Conservation (phyloP, 306 rosid genomes). For the Clitoria ternatea region DNA sequence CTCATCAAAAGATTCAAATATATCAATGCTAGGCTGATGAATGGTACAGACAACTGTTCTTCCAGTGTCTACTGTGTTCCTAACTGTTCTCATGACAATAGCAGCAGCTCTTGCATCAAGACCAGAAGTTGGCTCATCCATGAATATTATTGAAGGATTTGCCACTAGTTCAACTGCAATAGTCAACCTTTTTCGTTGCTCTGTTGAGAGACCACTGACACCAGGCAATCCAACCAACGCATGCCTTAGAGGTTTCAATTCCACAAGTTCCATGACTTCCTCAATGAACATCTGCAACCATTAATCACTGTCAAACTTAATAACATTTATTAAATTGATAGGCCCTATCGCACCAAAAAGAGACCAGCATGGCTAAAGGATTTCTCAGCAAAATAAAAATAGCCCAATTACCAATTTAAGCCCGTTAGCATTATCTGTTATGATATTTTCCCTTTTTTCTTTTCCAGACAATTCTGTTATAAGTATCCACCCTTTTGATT, state of each 20-base stretch:
- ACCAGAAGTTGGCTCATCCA: slow-evolving; percentile 95
- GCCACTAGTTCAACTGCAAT: slow-evolving; percentile 85
- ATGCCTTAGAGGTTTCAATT: slow-evolving; percentile 58
- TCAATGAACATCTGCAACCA: slow-evolving; percentile 50
- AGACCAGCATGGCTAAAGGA: too few species aligned
- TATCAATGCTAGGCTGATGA: slow-evolving; percentile 89
- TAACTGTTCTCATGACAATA: slow-evolving; percentile 83
- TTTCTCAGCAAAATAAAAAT: too few species aligned
- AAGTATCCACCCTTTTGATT: too few species aligned
- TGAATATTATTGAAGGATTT: slow-evolving; percentile 76
- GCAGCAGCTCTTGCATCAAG: slow-evolving; percentile 87
- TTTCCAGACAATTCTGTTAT: too few species aligned
- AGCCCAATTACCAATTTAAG: too few species aligned
- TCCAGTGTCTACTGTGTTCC: slow-evolving; percentile 81
- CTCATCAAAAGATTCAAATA: slow-evolving; percentile 89
- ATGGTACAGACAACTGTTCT: slow-evolving; percentile 86
- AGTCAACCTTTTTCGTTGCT: slow-evolving; percentile 79
- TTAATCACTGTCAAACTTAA: background rate
- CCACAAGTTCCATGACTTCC: slow-evolving; percentile 90
- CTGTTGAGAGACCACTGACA: slow-evolving; percentile 70
- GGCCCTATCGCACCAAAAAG: too few species aligned
- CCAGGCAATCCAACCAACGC: slow-evolving; percentile 79
- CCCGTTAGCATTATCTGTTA: too few species aligned
- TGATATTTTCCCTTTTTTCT: too few species aligned
- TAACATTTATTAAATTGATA: too few species aligned